These are phyloP conservation scores for Calonectria pauciramosa DNA, from an alignment of 2,329 filamentous ascomycete species.

Conservation along the genomic window DNA sequence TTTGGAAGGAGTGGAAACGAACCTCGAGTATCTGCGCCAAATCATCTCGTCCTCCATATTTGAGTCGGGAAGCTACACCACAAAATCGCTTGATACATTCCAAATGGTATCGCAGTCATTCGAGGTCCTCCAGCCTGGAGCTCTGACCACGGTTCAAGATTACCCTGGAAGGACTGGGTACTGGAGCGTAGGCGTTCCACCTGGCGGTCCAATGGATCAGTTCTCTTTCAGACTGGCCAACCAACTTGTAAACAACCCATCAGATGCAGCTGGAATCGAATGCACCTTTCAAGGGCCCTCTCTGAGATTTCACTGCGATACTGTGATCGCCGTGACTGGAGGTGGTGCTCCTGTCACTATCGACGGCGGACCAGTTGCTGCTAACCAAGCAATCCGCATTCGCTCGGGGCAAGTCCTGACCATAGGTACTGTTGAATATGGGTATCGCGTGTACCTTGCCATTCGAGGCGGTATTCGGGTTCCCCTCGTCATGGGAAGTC, in stretches of 20 bases:
- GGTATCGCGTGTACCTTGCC: slow-evolving; percentile 52
- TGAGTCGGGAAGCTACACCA: slow-evolving; percentile 47
- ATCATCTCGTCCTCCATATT: slow-evolving; percentile 48
- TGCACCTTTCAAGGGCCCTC: slow-evolving; percentile 51
- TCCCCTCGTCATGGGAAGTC: slow-evolving; percentile 50
- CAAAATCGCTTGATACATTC: slow-evolving; percentile 52
- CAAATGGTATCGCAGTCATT: slow-evolving; percentile 45
- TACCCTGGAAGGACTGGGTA: slow-evolving; percentile 54
- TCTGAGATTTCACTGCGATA: slow-evolving; percentile 51
- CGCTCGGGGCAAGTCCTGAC: slow-evolving; percentile 43
- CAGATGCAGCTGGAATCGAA: slow-evolving; percentile 50
- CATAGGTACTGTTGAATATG: slow-evolving; percentile 44
- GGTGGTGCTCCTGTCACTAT: slow-evolving; percentile 45
- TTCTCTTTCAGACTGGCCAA: slow-evolving; percentile 53
- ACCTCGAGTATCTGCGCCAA: slow-evolving; percentile 50
- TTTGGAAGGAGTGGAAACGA: slow-evolving; percentile 51
- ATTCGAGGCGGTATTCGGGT: slow-evolving; percentile 52
- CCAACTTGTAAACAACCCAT: slow-evolving; percentile 49
- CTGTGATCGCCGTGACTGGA: slow-evolving; percentile 51
- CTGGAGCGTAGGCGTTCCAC: slow-evolving; percentile 56
- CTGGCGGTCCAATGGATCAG: slow-evolving; percentile 58
- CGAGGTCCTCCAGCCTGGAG: slow-evolving; percentile 53
- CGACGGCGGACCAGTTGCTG: slow-evolving; percentile 33
- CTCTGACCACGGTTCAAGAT: slow-evolving; percentile 56
- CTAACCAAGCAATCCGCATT: slow-evolving; percentile 44